Conservation (phyloP, 2,329 filamentous ascomycete species). For the Davidsoniella eucalypti region DNA sequence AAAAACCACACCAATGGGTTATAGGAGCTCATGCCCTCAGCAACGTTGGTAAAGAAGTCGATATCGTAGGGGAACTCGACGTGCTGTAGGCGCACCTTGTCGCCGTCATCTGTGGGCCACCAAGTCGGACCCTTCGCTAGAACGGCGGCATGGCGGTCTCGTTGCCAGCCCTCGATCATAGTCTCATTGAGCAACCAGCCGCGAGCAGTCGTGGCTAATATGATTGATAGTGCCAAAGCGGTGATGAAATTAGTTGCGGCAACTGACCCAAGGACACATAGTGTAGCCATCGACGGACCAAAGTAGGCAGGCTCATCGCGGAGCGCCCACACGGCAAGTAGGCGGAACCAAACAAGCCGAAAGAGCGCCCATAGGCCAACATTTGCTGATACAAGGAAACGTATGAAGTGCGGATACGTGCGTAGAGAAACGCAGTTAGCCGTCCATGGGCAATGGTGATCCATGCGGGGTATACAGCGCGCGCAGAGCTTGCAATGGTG, state of each 20-base stretch:
- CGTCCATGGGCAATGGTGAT: constrained; percentile 80
- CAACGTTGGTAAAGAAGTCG: constrained; percentile 56
- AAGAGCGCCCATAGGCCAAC: constrained; percentile 45
- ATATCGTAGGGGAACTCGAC: constrained; percentile 75
- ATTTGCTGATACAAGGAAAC: constrained; percentile 58
- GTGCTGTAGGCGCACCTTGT: constrained; percentile 34
- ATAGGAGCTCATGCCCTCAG: constrained; percentile 55
- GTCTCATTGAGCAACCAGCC: constrained; percentile 54
- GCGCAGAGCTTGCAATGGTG: constrained; percentile 69
- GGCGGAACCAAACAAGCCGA: constrained; percentile 42
- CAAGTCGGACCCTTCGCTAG: constrained; percentile 28
- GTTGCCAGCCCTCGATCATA: constrained; percentile 68
- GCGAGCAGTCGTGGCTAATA: constrained; percentile 46
- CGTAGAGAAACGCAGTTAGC: constrained; percentile 67
- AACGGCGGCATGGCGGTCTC: constrained; percentile 44
- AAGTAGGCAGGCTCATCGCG: constrained; percentile 59
- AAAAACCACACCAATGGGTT: constrained; percentile 54
- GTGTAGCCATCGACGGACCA: constrained; percentile 43
- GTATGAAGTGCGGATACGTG: constrained; percentile 68
- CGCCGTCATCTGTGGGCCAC: constrained; percentile 24
- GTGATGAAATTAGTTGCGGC: constrained; percentile 40
- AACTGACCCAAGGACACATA: constrained; percentile 46
- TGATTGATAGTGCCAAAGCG: constrained; percentile 43
- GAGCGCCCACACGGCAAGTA: constrained; percentile 42
- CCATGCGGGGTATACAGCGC: constrained; percentile 65